A percentile compares a stretch with the other conserved stretches of the same genome.
Evolutionary conservation across 495 filamentous ascomycete genomes (phyloP).

Genomic region (Elasticomyces elasticus): DNA sequence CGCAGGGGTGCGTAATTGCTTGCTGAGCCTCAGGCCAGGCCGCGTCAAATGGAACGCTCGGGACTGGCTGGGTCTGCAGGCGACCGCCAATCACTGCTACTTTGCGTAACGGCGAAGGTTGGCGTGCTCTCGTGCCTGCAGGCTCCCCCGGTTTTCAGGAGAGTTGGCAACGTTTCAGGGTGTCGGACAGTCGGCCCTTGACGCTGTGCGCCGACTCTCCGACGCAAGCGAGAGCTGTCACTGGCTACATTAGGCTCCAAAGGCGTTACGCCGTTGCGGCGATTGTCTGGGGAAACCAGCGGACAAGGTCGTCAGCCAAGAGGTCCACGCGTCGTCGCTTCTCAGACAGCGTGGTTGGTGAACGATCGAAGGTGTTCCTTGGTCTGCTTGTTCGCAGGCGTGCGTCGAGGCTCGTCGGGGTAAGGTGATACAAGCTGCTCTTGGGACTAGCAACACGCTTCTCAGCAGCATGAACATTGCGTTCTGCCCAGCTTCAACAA

Average conservation of each 20-base stretch:
- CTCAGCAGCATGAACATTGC: not conserved
- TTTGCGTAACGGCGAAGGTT: not conserved
- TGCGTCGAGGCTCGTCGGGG: not conserved
- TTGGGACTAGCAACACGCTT: not conserved
- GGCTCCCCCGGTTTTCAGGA: not conserved
- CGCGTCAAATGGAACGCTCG: not conserved
- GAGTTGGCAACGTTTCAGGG: not conserved
- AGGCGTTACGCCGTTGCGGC: not conserved
- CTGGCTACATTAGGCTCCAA: not conserved
- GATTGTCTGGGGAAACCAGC: not conserved
- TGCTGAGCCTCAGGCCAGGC: slow-evolving; percentile 1
- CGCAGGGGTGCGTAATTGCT: not conserved
- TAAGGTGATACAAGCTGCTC: not conserved
- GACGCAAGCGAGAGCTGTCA: not conserved
- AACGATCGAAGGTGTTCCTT: too few relatives aligned
- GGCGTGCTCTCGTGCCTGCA: not conserved
- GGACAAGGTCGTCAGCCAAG: too few relatives aligned
- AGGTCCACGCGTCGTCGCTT: too few relatives aligned
- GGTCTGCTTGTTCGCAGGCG: too few relatives aligned
- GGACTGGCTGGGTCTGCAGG: not conserved
- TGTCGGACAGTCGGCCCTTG: too few relatives aligned
- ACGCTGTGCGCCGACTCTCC: not conserved
- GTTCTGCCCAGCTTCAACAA: too few relatives aligned
- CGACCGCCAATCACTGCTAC: not conserved
- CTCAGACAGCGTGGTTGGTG: too few relatives aligned